Evolutionary conservation across 108 stramenopile species (phyloP).

Genomic region (Mediolabrus comicus): DNA sequence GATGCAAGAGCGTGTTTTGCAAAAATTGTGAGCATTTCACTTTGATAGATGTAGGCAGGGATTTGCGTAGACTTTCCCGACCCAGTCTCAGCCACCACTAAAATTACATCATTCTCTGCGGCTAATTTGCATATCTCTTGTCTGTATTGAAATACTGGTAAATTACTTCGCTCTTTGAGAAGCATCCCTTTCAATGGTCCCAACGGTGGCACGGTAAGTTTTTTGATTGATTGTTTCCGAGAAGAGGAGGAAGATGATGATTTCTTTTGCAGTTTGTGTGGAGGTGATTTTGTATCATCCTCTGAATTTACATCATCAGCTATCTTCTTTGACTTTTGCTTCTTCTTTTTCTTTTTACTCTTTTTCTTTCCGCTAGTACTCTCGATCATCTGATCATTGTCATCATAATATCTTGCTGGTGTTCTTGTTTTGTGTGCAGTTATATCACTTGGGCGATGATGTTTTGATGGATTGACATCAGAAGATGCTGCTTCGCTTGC

Average conservation of each 20-base stretch:
- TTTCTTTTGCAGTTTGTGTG: constrained; percentile 51
- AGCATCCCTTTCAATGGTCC: constrained; percentile 53
- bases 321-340: constrained; percentile 5
- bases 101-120: constrained; percentile 54
- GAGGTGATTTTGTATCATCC: constrained; percentile 16
- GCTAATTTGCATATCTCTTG: constrained; percentile 51
- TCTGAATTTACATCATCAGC: neutral
- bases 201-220: constrained; percentile 32
- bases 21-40: constrained; percentile 27
- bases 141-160: constrained; percentile 73
- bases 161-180: constrained; percentile 31
- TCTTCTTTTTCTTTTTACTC: constrained; percentile 24
- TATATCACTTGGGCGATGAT: neutral
- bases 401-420: neutral
- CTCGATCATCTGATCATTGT: neutral
- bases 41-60: constrained; percentile 68
- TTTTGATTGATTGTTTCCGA: too few relatives aligned
- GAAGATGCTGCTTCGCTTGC: neutral
- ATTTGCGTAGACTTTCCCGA: constrained; percentile 86
- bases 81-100: constrained; percentile 80
- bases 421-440: neutral
- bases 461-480: neutral
- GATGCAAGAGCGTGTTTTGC: constrained; percentile 6
- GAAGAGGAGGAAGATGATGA: too few relatives aligned
- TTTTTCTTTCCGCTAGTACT: constrained; percentile 10